phyloP scores from a whole-genome alignment of 139 green algal species.

The Dunaliella sp. region DNA sequence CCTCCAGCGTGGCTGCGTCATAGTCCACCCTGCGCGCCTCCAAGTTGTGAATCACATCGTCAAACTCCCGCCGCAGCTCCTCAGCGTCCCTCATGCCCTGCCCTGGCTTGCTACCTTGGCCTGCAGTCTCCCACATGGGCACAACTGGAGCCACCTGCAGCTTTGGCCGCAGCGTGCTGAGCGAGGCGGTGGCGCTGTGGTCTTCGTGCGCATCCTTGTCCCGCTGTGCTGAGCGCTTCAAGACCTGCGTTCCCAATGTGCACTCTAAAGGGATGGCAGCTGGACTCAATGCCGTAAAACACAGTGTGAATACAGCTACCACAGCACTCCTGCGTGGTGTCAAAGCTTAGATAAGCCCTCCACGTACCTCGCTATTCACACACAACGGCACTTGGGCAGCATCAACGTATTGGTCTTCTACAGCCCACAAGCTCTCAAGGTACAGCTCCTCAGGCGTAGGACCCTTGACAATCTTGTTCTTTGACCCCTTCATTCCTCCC shows the following conservation, averaged over 20 bases:
- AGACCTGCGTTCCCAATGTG: too few species aligned
- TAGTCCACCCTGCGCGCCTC: constrained; percentile 12
- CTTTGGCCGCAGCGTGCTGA: neutral
- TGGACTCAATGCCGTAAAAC: neutral
- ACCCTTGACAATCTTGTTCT: neutral
- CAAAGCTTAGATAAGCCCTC: too few species aligned
- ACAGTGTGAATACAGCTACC: neutral
- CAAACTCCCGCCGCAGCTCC: constrained; percentile 14
- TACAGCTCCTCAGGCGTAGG: constrained; percentile 4
- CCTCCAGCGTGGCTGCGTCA: constrained; percentile 30
- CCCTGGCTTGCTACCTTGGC: neutral
- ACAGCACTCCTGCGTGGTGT: neutral
- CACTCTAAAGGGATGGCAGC: neutral
- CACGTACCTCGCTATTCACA: neutral
- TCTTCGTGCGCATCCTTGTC: neutral
- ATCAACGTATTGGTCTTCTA: neutral
- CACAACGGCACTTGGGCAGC: neutral
- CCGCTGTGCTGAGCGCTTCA: neutral
- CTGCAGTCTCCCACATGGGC: neutral
- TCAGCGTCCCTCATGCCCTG: constrained; percentile 2
- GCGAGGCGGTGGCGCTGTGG: neutral
- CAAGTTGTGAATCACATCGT: constrained; percentile 17
- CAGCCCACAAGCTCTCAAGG: neutral
- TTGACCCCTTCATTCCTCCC: neutral
- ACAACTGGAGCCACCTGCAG: neutral